Base-by-base conservation (phyloP, 2,329 filamentous ascomycete species). In the Fusarium sp. region DNA sequence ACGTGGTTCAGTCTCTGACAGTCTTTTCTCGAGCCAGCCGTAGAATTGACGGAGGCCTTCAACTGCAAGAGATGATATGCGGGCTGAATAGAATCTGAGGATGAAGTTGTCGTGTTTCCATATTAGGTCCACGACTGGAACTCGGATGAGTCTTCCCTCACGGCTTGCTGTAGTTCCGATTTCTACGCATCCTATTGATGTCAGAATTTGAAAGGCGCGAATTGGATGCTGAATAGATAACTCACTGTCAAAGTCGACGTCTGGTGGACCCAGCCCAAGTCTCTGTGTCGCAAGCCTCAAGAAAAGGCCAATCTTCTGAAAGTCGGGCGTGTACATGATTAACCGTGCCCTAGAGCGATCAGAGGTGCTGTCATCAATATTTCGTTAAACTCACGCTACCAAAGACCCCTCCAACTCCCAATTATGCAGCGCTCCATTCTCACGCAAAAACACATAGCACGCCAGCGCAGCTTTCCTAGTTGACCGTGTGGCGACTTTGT, bases 301-400 rank as follows among this genome's bases (percentile, higher is more conserved):
- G 21, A 63, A 63, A 15, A 58, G 12, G 0, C 33, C 52, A 21
- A 47, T 25, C 18, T 21, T 58, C 4, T 19, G 13, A 23, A 58
- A 47, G 1, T 63, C 52, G 2, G 42, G 30, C 1, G 30, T 11
- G 2, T 40, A 59, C 40, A 63, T 47, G 1, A 58, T 33, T 4
- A 47, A 18, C 1, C 60, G 52, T 18, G 42, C 15, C 18, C 52
- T 63, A 6, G 1, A 9, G 0, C 7, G 1, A 8, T 58, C 6
- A 63, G 60, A 16, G 1, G 0, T 18, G 1, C 2, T 2, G 9
- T 9, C 3, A 8, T 1, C 0, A 9, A 6, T 5, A 0, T 3
- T 19, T 18, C 0, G 0, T 9, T 6, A 0, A 28, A 59, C 60
- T 63, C 13, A 63, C 60, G 53, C 52, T 9, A 63, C 35, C 15